A percentile compares a stretch with the other conserved stretches of the same genome.
Conservation (phyloP, 23 red algal genomes). For the Gracilaria vermiculophylla region DNA sequence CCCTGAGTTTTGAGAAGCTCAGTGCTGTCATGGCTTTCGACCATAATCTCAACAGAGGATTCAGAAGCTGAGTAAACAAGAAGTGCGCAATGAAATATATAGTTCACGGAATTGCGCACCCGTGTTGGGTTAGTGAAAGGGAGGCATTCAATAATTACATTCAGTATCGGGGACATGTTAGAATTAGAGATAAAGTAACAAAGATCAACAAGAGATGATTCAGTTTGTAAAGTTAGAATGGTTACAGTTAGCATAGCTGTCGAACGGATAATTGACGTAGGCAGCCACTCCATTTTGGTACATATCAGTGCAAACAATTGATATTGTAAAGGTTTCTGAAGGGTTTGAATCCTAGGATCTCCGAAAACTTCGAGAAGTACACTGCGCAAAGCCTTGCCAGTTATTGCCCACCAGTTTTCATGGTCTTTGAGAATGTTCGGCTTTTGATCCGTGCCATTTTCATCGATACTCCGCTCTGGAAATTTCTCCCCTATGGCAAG, state of each 20-base stretch:
- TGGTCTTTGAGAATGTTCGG: not conserved
- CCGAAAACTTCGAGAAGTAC: constrained; percentile 11
- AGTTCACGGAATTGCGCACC: constrained; percentile 24
- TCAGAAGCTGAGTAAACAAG: constrained; percentile 7
- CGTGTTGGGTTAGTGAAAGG: not conserved
- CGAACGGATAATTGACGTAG: not conserved
- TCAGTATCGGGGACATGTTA: not conserved
- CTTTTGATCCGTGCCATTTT: not conserved
- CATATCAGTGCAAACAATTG: constrained; percentile 49
- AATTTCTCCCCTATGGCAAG: not conserved
- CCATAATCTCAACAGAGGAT: not conserved
- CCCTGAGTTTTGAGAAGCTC: not conserved
- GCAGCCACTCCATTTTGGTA: not conserved
- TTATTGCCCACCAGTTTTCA: constrained; percentile 25
- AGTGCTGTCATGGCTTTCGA: not conserved
- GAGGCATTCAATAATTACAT: constrained; percentile 35
- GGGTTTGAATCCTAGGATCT: not conserved
- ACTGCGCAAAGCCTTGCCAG: not conserved
- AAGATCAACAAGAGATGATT: constrained; percentile 17
- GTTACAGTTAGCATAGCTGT: constrained; percentile 1
- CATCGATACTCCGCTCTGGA: not conserved
- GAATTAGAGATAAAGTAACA: not conserved
- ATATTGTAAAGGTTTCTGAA: constrained; percentile 23
- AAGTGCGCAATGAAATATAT: not conserved
- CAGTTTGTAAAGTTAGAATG: constrained; percentile 14